Base-by-base conservation (phyloP, 768 basidiomycete species). In the Leccinum aurantiacum region DNA sequence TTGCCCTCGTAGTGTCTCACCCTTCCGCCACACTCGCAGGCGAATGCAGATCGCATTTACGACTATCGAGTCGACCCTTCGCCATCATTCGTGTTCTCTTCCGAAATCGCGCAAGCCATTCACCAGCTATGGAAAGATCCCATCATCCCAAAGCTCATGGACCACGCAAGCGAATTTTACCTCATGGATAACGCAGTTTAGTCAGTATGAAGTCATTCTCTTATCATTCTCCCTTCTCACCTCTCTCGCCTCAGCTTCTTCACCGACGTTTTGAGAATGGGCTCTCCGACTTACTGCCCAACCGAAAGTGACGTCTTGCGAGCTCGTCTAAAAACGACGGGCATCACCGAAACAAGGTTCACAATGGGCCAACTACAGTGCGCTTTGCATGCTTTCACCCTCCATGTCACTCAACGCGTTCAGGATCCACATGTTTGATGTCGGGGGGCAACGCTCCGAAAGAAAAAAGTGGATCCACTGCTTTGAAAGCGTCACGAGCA, bases 171-270 rank as follows among this genome's bases (percentile, higher is more conserved):
- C 70, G 88, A 94, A 57, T 96, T 96, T 67, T 95, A 96, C 70
- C 78, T 97, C 14, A 96, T 95, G 93, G 95, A 97, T 70, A 91
- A 86, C n/a, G 95, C 95, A 0, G 80, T 80, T 48, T 96, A 96
- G 91, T 93, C 66, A 70, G 90, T 82, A 11, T 25, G 9, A 13
- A 24, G 2, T 41, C 46, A 35, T 31, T 3, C 6, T 54, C 19
- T 15, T 31, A 1, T 46, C 53, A 10, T 6, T 31, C 0, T 31
- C 52, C 24, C 22, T 53, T 24, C 64, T 60, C 19, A 63, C 14
- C 9, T 3, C 8, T 15, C 9, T 22, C 22, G 22, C 22, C 11
- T 46, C 19, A 94, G 91, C 74, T 98, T 98, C 76, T 95, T 97
- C 75, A 79, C 81, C 11, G 85, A 93, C 56, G 88, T 94, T 10